Evolutionary conservation across 2,329 filamentous ascomycete genomes (phyloP).

Genomic region (Botryotinia calthae): DNA sequence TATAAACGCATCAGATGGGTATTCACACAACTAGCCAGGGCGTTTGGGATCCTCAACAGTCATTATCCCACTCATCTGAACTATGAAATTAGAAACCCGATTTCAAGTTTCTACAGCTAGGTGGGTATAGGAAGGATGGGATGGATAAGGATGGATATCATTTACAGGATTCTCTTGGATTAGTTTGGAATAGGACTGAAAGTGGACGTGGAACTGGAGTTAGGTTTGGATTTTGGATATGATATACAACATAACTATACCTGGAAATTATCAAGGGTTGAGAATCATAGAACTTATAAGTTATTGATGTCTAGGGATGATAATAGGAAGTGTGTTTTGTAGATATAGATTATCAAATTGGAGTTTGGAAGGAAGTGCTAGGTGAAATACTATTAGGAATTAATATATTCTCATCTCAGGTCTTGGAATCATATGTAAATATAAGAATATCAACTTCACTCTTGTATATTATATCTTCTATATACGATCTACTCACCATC

Average conservation of each 20-base stretch:
- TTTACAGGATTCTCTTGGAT: background rate
- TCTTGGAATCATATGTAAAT: background rate
- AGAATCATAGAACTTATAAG: no score
- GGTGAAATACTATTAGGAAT: background rate
- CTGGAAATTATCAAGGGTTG: background rate
- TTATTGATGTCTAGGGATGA: background rate
- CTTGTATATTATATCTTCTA: no score
- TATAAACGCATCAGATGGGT: no score
- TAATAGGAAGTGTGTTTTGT: accelerated
- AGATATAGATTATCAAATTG: background rate
- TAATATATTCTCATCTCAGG: background rate
- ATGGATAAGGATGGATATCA: background rate
- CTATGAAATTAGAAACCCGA: background rate
- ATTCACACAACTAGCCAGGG: background rate
- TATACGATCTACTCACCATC: background rate
- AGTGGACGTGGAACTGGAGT: no score
- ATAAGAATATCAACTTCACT: no score
- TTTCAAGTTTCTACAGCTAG: background rate
- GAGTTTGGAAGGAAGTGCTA: background rate
- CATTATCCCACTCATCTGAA: background rate
- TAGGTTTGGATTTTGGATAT: no score
- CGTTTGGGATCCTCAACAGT: background rate
- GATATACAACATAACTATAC: no score
- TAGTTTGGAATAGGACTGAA: no score
- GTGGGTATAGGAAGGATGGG: background rate